phyloP scores from a whole-genome alignment of 768 basidiomycete genomes.

The Podaxis sp. region DNA sequence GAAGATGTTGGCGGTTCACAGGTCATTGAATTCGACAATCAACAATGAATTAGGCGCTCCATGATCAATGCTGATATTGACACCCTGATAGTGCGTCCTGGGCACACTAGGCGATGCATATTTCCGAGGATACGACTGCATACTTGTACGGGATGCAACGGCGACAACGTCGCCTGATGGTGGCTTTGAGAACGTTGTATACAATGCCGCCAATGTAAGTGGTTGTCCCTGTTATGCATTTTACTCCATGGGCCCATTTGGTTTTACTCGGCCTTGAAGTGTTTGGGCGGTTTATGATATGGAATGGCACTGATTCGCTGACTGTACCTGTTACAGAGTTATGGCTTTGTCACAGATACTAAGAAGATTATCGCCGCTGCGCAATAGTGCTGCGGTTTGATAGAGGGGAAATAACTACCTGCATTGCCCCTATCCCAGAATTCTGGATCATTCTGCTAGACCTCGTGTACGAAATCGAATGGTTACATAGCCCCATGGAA shows the following conservation, averaged over 20 bases:
- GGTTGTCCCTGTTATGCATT: background rate
- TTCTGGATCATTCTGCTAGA: background rate
- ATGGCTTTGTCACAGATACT: conserved; percentile 49
- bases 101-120: conserved; percentile 66
- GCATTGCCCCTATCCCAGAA: background rate
- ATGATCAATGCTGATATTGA: background rate
- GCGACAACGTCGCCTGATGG: conserved; percentile 68
- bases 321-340: conserved; percentile 33
- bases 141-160: conserved; percentile 54
- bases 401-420: too few relatives aligned
- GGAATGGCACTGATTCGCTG: conserved; percentile 9
- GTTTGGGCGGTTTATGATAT: background rate
- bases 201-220: conserved; percentile 55
- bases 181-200: conserved; percentile 54
- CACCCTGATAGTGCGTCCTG: conserved; percentile 49
- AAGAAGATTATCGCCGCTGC: conserved; percentile 26
- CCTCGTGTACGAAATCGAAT: conserved; percentile 7
- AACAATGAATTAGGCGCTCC: background rate
- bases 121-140: conserved; percentile 62
- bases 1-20: background rate
- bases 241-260: background rate
- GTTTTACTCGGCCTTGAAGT: background rate
- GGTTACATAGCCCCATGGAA: background rate
- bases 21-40: background rate
- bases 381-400: conserved; percentile 4